A percentile compares a stretch with the other conserved stretches of the same genome.
Evolutionary conservation across 129 eudicot species (phyloP).

Genomic region (Apium graveolens): DNA sequence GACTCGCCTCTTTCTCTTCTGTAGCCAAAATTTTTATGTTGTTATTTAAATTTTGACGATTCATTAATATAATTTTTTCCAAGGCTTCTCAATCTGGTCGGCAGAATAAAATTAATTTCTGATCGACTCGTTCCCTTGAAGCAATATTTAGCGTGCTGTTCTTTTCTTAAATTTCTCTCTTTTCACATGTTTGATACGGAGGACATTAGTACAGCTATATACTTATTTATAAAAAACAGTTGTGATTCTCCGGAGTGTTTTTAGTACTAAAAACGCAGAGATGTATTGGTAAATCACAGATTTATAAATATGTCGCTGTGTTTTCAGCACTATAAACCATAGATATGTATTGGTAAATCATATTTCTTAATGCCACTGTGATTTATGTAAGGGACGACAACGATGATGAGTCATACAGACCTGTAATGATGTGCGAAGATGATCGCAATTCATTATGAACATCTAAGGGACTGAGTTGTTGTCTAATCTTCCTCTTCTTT

Average conservation of each 20-base stretch:
- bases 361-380: too few relatives aligned
- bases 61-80: too few relatives aligned
- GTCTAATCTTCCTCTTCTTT: too few relatives aligned
- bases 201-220: slow-evolving; percentile 26
- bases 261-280: not conserved
- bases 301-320: too few relatives aligned
- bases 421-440: slow-evolving; percentile 76
- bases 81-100: slow-evolving; percentile 52
- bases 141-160: slow-evolving; percentile 38
- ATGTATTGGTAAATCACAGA: too few relatives aligned
- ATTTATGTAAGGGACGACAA: too few relatives aligned
- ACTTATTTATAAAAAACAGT: not conserved
- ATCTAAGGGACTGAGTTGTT: too few relatives aligned
- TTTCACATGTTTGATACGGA: slow-evolving; percentile 10
- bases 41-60: not conserved
- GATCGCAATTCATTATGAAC: slow-evolving; percentile 51
- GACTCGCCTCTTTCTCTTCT: not conserved
- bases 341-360: too few relatives aligned
- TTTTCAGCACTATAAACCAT: too few relatives aligned
- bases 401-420: slow-evolving; percentile 55
- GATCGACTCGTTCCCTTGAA: slow-evolving; percentile 61
- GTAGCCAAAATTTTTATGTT: not conserved
- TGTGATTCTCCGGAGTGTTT: too few relatives aligned
- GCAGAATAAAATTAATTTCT: slow-evolving; percentile 29
- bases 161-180: not conserved